Evolutionary conservation across 73 alveolate genomes (phyloP), one percentile per base, ranked within the genome.

Genomic region (Halteria grandinella): DNA sequence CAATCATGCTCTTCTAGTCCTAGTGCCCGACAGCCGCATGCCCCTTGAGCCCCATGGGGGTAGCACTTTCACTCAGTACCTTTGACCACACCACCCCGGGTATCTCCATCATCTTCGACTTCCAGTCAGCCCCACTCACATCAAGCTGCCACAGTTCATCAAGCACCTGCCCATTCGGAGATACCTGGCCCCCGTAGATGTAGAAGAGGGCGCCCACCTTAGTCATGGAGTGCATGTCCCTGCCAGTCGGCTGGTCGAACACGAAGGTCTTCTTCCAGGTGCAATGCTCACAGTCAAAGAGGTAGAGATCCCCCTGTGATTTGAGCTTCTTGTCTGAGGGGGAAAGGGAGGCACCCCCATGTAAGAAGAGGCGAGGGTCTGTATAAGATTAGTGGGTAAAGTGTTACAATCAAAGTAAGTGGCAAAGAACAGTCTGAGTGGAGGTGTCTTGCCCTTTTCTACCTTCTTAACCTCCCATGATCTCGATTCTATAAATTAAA

Each of bases 131-230:
- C 36, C 34, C 21, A 32, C 55, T 76, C 2, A 73, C 6, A 31
- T 73, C 55, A 17, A 73, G 77, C 32, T 15, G 14, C 86, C 86
- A 73, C 76, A 73, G 33, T 37, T 73, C 86, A 39, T 73, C 86
- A 25, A 73, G 23, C 27, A 17, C 31, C 37, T 55, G 17, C 24
- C 55, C 55, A 34, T 73, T 76, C 21, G 86, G 86, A 14, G 77
- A 57, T 1, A 57, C 32, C 20, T 41, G 32, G 1, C 86, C 86
- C 12, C 86, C 86, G 43, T 73, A 73, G 29, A 73, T 31, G 71
- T 73, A 73, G 59, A 51, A 73, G n/a, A 55, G 6, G 14, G 17
- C 23, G 50, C 52, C 53, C 12, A 34, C 7, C 47, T 73, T 55
- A 17, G 64, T 40, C 36, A 73, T 27, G 14, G 86, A n/a, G 55